Evolutionary conservation across 164 flowering plant species (phyloP).

Genomic region (Chimonanthus salicifolius): DNA sequence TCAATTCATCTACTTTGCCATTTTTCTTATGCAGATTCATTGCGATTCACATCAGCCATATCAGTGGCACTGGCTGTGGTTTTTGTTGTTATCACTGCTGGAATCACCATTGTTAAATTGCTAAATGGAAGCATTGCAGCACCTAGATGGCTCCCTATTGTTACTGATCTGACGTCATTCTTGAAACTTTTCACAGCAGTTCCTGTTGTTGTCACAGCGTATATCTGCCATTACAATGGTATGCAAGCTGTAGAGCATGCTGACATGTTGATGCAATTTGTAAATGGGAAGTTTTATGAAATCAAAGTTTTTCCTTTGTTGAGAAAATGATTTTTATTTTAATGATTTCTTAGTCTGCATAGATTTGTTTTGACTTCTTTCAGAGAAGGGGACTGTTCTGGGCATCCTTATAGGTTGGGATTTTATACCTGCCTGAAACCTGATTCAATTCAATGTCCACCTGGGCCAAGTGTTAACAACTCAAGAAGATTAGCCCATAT

Average conservation of each 20-base stretch:
- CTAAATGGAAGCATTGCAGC: slow-evolving; percentile 46
- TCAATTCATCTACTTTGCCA: not conserved
- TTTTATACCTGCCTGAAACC: too few species aligned
- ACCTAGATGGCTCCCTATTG: slow-evolving; percentile 74
- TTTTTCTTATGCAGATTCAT: slow-evolving; percentile 59
- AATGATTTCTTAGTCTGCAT: not conserved
- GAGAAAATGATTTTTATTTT: too few species aligned
- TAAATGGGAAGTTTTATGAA: too few species aligned
- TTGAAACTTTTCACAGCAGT: slow-evolving; percentile 76
- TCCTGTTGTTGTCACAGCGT: slow-evolving; percentile 89
- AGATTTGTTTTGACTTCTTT: not conserved
- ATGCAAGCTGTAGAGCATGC: slow-evolving; percentile 14
- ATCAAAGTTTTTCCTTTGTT: too few species aligned
- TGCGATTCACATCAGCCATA: slow-evolving; percentile 77
- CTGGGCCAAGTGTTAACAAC: too few species aligned
- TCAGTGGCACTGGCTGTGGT: slow-evolving; percentile 85
- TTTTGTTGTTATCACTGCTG: slow-evolving; percentile 75
- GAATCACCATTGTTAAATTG: slow-evolving; percentile 63
- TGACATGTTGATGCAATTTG: too few species aligned
- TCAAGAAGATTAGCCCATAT: too few species aligned
- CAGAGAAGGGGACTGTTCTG: too few species aligned
- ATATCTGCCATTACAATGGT: slow-evolving; percentile 29
- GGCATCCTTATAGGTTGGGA: too few species aligned
- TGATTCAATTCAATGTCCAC: too few species aligned
- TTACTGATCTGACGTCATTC: slow-evolving; percentile 50